Base-by-base conservation (phyloP, 139 green algal genomes). In the Coccomyxa sp. region DNA sequence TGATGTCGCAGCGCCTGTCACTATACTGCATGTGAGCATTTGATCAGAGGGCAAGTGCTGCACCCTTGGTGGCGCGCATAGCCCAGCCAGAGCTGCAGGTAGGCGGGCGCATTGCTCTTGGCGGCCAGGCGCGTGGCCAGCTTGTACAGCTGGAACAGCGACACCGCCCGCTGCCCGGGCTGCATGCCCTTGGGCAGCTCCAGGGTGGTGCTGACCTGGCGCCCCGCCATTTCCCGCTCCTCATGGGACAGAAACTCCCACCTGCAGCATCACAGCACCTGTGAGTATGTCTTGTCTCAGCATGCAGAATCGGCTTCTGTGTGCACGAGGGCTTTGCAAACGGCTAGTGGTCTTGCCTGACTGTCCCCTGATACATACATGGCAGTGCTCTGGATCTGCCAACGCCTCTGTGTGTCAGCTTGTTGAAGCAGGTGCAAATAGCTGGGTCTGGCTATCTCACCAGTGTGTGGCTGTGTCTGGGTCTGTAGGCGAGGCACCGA, bases 61-160 rank as follows among this genome's bases (percentile, higher is more conserved):
- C 73, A 93, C 91, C 91, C 96, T 50, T 94, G 89, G 39, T 93
- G 86, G 0, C 91, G 79, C 14, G 90, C 92, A 79, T 88, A 91
- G 40, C 93, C 90, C 18, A 97, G 84, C 90, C 89, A 95, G 29
- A 98, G 73, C 33, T 76, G 77, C 1, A 97, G 39, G 84, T 93
- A 97, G 0, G 79, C 81, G 0, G 90, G 79, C 7, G 87, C 88
- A 37, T 83, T 88, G 33, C 78, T 68, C 24, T 83, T 79, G 0
- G 92, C 91, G 18, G 97, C 85, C 54, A 90, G 64, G 68, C 91
- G 84, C 6, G 89, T 94, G 29, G 94, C 91, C 71, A 84, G 87
- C 18, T 86, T 78, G 78, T 94, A 96, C 16, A 97, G 78, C 55
- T 91, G 87, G 75, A 88, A 85, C 41, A 95, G 82, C 5, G 55